phyloP scores from a whole-genome alignment of 73 alveolate species.

The Paramecium sexaurelia region DNA sequence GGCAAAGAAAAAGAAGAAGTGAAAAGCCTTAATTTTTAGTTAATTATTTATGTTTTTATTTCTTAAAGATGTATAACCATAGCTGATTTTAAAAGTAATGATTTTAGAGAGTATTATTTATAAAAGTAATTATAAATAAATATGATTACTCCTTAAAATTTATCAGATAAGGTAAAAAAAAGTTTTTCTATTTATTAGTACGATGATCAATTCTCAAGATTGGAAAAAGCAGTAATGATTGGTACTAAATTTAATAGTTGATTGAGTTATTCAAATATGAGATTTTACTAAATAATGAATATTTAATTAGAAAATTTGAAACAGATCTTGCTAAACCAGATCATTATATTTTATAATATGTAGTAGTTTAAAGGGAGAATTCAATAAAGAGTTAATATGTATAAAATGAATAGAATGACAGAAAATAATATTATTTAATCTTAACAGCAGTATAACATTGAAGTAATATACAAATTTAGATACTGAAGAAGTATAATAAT shows the following conservation, averaged over 20 bases:
- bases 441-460: constrained; percentile 18
- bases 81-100: too few species aligned
- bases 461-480: background rate
- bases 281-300: constrained; percentile 9
- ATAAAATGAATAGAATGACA: constrained; percentile 32
- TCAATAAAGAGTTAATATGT: constrained; percentile 43
- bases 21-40: background rate
- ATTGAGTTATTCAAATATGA: constrained; percentile 27
- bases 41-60: background rate
- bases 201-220: constrained; percentile 28
- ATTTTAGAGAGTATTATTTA: too few species aligned
- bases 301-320: constrained; percentile 36
- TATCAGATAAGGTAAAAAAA: constrained; percentile 28
- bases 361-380: constrained; percentile 42
- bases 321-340: constrained; percentile 5
- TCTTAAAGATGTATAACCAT: background rate
- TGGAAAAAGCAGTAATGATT: constrained; percentile 34
- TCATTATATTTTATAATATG: background rate
- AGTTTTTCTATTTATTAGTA: background rate
- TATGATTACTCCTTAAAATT: background rate
- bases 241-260: constrained; percentile 8
- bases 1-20: constrained; percentile 42
- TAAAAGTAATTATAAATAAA: background rate
- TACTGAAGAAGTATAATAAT: background rate
- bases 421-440: constrained; percentile 33